A percentile compares a stretch with the other conserved stretches of the same genome.
phyloP scores from a whole-genome alignment of 176 grass and related monocot genomes.

The Urochloa ruziziensis region DNA sequence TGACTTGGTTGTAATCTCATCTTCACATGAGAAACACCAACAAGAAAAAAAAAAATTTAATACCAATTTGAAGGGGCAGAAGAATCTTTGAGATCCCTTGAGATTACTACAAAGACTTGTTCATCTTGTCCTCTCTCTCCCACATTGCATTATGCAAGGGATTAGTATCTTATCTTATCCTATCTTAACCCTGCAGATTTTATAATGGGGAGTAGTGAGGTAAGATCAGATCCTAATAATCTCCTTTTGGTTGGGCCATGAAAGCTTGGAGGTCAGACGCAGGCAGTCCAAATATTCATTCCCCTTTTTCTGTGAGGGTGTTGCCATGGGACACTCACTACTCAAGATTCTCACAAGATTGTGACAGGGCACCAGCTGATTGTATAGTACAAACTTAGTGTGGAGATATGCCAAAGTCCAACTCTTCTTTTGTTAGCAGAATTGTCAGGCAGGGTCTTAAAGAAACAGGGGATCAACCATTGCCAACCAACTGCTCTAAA shows the following conservation, averaged over 20 bases:
- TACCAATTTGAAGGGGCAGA: neutral
- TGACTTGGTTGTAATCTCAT: conserved; percentile 16
- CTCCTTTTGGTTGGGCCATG: conserved; percentile 34
- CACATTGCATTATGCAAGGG: neutral
- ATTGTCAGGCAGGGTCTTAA: conserved; percentile 18
- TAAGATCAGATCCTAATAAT: conserved; percentile 16
- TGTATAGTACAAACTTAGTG: conserved; percentile 2
- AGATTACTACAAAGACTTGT: conserved; percentile 20
- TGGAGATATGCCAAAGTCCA: neutral
- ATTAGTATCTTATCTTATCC: conserved; percentile 41
- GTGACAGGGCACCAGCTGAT: conserved; percentile 28
- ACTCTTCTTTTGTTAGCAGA: neutral
- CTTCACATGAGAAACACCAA: conserved; percentile 18
- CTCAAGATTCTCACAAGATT: conserved; percentile 25
- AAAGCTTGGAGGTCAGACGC: conserved; percentile 33
- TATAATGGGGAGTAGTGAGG: conserved; percentile 1
- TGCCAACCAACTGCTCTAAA: neutral
- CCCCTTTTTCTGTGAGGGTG: neutral
- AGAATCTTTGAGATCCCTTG: conserved; percentile 41
- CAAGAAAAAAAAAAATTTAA: neutral
- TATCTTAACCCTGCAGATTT: conserved; percentile 17
- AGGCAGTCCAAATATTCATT: neutral
- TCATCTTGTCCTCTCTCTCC: neutral
- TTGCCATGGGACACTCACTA: conserved; percentile 27
- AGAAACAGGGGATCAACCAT: neutral